phyloP scores from a whole-genome alignment of 2,329 filamentous ascomycete species.

The Monosporascus cannonballus region DNA sequence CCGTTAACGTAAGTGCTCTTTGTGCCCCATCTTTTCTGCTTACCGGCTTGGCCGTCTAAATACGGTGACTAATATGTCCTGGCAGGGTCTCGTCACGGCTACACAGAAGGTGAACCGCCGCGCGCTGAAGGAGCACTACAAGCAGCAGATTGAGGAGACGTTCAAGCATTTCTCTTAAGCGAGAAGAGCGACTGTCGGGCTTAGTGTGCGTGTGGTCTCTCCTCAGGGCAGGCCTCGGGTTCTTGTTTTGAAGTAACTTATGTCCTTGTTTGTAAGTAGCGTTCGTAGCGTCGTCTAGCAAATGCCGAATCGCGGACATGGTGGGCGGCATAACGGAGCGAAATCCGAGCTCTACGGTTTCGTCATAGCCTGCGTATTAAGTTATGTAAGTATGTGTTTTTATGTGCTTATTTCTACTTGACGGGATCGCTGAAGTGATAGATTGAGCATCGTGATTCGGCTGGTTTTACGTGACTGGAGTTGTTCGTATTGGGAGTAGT shows the following conservation, averaged over 20 bases:
- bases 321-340: too few relatives aligned
- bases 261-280: background rate
- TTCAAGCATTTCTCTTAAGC: constrained; percentile 20
- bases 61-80: constrained; percentile 1
- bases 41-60: background rate
- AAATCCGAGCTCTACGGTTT: too few relatives aligned
- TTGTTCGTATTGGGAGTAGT: too few relatives aligned
- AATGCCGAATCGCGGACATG: too few relatives aligned
- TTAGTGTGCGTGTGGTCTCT: background rate
- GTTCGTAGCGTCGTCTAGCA: background rate
- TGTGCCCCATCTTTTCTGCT: background rate
- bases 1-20: constrained; percentile 62
- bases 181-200: background rate
- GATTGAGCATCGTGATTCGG: too few relatives aligned
- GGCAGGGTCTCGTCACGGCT: constrained; percentile 54
- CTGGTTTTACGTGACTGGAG: too few relatives aligned
- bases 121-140: constrained; percentile 43
- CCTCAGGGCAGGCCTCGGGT: too few relatives aligned
- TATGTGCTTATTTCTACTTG: too few relatives aligned
- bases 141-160: constrained; percentile 42
- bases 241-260: background rate
- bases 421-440: too few relatives aligned
- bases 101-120: constrained; percentile 56
- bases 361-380: too few relatives aligned
- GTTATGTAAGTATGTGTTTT: too few relatives aligned